Conservation (phyloP, 208 protist genomes). For the Trypanosoma congolense region DNA sequence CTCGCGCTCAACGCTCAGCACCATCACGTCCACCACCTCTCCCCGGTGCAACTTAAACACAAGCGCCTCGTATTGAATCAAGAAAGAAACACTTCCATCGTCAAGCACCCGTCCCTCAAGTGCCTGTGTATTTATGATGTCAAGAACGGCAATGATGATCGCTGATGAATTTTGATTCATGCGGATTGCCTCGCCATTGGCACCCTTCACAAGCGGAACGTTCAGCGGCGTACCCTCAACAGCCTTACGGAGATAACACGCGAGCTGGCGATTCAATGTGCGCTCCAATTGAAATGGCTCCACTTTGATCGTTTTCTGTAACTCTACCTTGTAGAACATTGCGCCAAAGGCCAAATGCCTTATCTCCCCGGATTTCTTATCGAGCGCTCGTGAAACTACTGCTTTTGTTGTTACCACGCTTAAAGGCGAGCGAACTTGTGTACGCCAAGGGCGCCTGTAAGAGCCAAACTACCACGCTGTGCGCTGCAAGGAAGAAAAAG, state of each 20-base stretch:
- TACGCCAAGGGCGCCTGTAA: too few relatives aligned
- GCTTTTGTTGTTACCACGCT: too few relatives aligned
- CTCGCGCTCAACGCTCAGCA: constrained; percentile 55
- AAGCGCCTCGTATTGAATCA: constrained; percentile 73
- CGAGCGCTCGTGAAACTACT: too few relatives aligned
- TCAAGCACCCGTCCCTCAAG: constrained; percentile 77
- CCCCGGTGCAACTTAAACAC: constrained; percentile 80
- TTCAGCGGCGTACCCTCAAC: constrained; percentile 77
- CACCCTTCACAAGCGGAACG: constrained; percentile 12
- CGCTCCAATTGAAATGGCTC: constrained; percentile 55
- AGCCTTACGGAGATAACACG: constrained; percentile 54
- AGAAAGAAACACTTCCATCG: constrained; percentile 70
- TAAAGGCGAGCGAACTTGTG: too few relatives aligned
- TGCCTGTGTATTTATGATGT: constrained; percentile 65
- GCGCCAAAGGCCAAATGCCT: too few relatives aligned
- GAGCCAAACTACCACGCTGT: neutral
- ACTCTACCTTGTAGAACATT: constrained; percentile 83
- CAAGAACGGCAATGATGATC: constrained; percentile 70
- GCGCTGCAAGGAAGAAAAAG: constrained; percentile 3
- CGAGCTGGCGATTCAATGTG: constrained; percentile 61
- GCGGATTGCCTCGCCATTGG: constrained; percentile 9
- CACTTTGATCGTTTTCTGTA: constrained; percentile 70
- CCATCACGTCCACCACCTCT: constrained; percentile 80
- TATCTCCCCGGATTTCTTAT: too few relatives aligned
- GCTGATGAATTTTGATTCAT: constrained; percentile 60